Evolutionary conservation across 805 yeast genomes (phyloP).

Genomic region (Lachancea cidri): DNA sequence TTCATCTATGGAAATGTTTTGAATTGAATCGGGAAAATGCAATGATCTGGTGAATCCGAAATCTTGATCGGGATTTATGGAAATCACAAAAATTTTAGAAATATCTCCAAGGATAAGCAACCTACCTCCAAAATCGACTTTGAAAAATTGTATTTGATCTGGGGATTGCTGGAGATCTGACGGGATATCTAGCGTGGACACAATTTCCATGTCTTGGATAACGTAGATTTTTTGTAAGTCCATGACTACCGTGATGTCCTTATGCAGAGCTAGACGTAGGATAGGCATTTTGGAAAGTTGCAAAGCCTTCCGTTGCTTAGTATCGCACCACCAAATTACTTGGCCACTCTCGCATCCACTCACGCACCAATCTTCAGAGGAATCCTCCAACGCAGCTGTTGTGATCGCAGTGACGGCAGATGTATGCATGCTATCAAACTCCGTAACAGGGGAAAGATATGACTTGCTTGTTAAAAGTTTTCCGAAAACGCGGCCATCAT

Average conservation of each 20-base stretch:
- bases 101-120: conserved; percentile 20
- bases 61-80: conserved; percentile 21
- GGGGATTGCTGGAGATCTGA: conserved; percentile 2
- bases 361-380: conserved; percentile 25
- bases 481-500: conserved; percentile 33
- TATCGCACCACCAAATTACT: conserved; percentile 33
- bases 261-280: conserved; percentile 17
- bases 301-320: conserved; percentile 14
- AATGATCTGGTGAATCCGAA: conserved; percentile 21
- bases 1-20: conserved; percentile 22
- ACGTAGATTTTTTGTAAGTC: conserved; percentile 24
- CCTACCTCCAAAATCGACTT: conserved; percentile 32
- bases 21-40: conserved; percentile 15
- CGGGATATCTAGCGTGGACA: conserved; percentile 18
- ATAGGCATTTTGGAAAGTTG: conserved; percentile 22
- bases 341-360: conserved; percentile 33
- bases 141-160: conserved; percentile 19
- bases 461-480: conserved; percentile 32
- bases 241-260: conserved; percentile 22
- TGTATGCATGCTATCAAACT: conserved; percentile 26
- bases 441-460: conserved; percentile 30
- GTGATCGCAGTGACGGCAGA: conserved; percentile 31
- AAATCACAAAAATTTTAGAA: conserved; percentile 17
- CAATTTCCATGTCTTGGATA: conserved; percentile 20
- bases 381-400: conserved; percentile 20